Percentiles rank a stretch among this genome's conserved stretches.
phyloP scores from a whole-genome alignment of 75 land plant genomes.

The Selaginella tamariscina region DNA sequence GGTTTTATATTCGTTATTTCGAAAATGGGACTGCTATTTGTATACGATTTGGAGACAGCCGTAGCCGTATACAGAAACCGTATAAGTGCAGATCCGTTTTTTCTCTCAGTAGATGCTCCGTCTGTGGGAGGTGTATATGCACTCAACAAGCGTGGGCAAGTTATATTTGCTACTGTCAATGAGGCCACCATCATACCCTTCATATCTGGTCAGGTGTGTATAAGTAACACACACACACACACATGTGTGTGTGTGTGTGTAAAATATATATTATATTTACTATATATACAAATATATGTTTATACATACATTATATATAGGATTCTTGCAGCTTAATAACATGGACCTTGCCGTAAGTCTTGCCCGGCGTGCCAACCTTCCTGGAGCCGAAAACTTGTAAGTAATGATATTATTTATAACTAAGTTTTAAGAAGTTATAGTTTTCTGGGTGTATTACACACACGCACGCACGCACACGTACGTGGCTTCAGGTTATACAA shows the following conservation, averaged over 20 bases:
- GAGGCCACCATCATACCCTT: not conserved
- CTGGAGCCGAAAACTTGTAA: conserved; percentile 9
- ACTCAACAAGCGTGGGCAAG: conserved; percentile 1
- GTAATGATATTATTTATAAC: not conserved
- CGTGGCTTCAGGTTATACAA: not conserved
- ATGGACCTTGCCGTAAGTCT: conserved; percentile 2
- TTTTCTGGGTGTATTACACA: not conserved
- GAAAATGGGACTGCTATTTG: conserved; percentile 8
- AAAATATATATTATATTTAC: too few species aligned
- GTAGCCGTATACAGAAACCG: conserved; percentile 4
- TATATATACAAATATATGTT: not conserved
- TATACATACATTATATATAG: not conserved
- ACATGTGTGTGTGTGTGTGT: too few species aligned
- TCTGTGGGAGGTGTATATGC: conserved; percentile 6
- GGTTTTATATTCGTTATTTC: not conserved
- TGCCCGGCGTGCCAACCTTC: not conserved
- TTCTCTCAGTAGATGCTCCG: not conserved
- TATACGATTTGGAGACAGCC: conserved; percentile 4
- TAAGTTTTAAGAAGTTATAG: not conserved
- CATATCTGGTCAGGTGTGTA: conserved; percentile 1
- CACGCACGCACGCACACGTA: too few species aligned
- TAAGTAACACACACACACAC: too few species aligned
- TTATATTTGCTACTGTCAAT: not conserved
- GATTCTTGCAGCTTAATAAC: conserved; percentile 2
- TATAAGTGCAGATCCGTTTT: conserved; percentile 8